These are phyloP conservation scores for Debaryomycetaceae sp. DNA, from an alignment of 1,139 yeast genomes.

Conservation along the genomic window DNA sequence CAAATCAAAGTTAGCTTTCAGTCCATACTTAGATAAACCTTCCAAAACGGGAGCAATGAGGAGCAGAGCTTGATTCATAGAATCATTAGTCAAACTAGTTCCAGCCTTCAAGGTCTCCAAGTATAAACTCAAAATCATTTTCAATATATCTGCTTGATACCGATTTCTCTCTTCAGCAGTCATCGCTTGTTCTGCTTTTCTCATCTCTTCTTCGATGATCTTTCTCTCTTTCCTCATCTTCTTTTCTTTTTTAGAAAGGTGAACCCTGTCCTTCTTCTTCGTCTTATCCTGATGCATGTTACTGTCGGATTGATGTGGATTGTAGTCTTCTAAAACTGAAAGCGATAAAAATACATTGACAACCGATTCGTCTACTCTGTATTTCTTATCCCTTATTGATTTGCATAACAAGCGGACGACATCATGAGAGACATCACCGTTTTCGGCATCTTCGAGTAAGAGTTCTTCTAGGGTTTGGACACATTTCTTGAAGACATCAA, in stretches of 20 bases:
- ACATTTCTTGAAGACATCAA: slow-evolving; percentile 54
- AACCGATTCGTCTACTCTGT: slow-evolving; percentile 80
- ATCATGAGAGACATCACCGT: slow-evolving; percentile 80
- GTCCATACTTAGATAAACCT: slow-evolving; percentile 87
- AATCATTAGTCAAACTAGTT: slow-evolving; percentile 21
- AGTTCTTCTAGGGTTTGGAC: slow-evolving; percentile 63
- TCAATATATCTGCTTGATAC: slow-evolving; percentile 79
- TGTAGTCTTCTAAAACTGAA: slow-evolving; percentile 75
- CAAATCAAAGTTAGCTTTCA: slow-evolving; percentile 86
- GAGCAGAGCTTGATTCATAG: slow-evolving; percentile 46
- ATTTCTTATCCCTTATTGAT: slow-evolving; percentile 70
- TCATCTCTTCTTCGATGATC: slow-evolving; percentile 84
- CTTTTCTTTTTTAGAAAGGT: slow-evolving; percentile 81
- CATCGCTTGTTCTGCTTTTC: slow-evolving; percentile 81
- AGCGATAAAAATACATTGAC: slow-evolving; percentile 70
- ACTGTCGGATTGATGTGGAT: slow-evolving; percentile 55
- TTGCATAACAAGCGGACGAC: slow-evolving; percentile 64
- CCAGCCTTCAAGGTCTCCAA: slow-evolving; percentile 67
- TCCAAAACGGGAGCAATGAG: slow-evolving; percentile 86
- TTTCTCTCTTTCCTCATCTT: slow-evolving; percentile 84
- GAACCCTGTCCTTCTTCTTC: slow-evolving; percentile 84
- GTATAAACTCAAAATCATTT: slow-evolving; percentile 67
- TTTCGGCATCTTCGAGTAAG: slow-evolving; percentile 64
- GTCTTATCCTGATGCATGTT: slow-evolving; percentile 44
- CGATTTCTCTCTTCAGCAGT: slow-evolving; percentile 84